phyloP scores from a whole-genome alignment of 345 rosid species.

The Sonneratia alba region DNA sequence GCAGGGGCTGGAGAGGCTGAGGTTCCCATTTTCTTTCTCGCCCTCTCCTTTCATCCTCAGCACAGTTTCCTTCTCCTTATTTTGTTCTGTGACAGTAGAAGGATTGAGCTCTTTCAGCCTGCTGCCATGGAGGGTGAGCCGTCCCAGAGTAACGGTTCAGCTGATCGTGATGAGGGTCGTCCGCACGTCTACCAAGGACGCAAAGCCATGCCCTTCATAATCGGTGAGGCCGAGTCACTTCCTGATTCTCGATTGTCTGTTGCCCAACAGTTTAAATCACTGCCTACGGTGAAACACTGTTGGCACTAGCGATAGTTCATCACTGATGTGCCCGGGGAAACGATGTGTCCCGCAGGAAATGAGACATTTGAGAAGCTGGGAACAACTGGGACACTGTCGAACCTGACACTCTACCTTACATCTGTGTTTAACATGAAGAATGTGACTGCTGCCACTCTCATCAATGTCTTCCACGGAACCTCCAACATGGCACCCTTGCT shows the following conservation, averaged over 20 bases:
- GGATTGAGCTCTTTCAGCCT: neutral
- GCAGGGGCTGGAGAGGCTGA: neutral
- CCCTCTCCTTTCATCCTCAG: neutral
- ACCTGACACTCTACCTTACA: conserved; percentile 14
- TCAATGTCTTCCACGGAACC: conserved; percentile 20
- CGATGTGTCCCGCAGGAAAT: conserved; percentile 5
- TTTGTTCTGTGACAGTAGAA: too few relatives aligned
- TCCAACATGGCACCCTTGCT: conserved; percentile 47
- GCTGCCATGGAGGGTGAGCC: neutral
- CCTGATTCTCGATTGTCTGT: neutral
- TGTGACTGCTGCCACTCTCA: conserved; percentile 10
- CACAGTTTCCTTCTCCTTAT: neutral
- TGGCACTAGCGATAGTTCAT: neutral
- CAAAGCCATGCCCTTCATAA: conserved; percentile 63
- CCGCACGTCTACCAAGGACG: conserved; percentile 40
- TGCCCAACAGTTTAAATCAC: neutral
- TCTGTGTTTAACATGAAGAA: conserved; percentile 14
- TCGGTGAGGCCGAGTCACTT: conserved; percentile 24
- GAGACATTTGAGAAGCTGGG: conserved; percentile 23
- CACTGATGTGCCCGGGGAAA: neutral
- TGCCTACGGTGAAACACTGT: neutral
- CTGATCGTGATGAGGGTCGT: neutral
- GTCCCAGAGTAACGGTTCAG: neutral
- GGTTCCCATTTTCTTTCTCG: neutral
- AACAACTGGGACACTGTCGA: conserved; percentile 13